A percentile compares a stretch with the other conserved stretches of the same genome.
These are phyloP conservation scores for Kurtzmaniella fragi DNA, from an alignment of 805 yeast species.

Conservation along the genomic window DNA sequence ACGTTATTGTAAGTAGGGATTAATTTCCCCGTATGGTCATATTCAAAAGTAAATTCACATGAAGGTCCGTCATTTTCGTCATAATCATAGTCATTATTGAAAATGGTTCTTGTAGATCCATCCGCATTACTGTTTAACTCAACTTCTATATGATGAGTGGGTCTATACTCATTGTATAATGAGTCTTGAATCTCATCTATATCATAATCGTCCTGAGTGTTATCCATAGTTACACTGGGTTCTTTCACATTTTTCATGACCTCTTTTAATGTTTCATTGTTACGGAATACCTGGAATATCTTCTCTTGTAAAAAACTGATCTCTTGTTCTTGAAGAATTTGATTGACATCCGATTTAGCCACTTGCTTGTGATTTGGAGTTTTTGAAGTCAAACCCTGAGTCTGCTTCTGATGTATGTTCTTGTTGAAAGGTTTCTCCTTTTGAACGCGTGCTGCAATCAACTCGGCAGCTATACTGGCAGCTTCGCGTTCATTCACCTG, in stretches of 20 bases:
- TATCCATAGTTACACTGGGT: conserved; percentile 8
- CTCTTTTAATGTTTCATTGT: conserved; percentile 1
- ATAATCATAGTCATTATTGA: conserved; percentile 11
- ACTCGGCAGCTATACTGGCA: not conserved
- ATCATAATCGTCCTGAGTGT: conserved; percentile 34
- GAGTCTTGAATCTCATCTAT: conserved; percentile 29
- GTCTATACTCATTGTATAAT: conserved; percentile 22
- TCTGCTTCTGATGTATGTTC: no score
- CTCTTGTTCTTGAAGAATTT: conserved; percentile 19
- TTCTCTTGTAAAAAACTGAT: conserved; percentile 23
- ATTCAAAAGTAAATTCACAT: conserved; percentile 42
- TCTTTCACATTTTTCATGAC: not conserved
- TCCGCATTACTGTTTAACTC: conserved; percentile 31
- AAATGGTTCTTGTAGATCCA: conserved; percentile 12
- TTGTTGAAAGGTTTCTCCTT: no score
- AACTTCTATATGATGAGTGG: conserved; percentile 37
- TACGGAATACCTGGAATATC: conserved; percentile 16
- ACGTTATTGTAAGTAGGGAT: conserved; percentile 35
- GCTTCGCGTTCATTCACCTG: not conserved
- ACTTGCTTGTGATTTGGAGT: not conserved
- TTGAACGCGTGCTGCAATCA: no score
- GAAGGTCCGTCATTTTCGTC: conserved; percentile 30
- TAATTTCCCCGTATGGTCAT: conserved; percentile 35
- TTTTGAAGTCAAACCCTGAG: no score
- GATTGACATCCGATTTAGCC: not conserved